These are phyloP conservation scores for Trichoderma guizhouense DNA, from an alignment of 2,329 filamentous ascomycete genomes.

Conservation along the genomic window DNA sequence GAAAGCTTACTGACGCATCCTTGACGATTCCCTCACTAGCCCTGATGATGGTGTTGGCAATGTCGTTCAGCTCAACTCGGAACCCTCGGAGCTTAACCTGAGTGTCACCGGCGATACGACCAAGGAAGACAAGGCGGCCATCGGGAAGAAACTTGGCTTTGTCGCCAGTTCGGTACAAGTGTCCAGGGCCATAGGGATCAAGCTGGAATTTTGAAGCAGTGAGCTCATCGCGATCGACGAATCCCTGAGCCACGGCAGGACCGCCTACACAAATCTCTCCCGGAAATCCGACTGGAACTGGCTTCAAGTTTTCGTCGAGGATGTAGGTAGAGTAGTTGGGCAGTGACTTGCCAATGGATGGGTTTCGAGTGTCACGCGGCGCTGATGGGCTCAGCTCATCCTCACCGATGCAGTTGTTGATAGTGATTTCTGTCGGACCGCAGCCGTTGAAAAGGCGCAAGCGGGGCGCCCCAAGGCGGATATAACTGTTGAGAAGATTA, in stretches of 20 bases:
- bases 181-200: constrained; percentile 22
- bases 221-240: constrained; percentile 31
- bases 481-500: not conserved
- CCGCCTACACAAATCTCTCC: constrained; percentile 32
- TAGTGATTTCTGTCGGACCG: constrained; percentile 31
- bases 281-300: constrained; percentile 20
- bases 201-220: constrained; percentile 10
- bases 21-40: constrained; percentile 20
- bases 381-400: not conserved
- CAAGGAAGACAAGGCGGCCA: constrained; percentile 35
- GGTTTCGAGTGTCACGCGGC: not conserved
- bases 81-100: constrained; percentile 46
- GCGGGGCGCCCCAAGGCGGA: not conserved
- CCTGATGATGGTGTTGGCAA: constrained; percentile 26
- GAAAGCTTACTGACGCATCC: constrained; percentile 24
- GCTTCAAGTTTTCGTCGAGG: constrained; percentile 31
- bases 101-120: constrained; percentile 40
- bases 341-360: constrained; percentile 14
- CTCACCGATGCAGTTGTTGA: not conserved
- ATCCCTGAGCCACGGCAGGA: constrained; percentile 40
- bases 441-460: constrained; percentile 28
- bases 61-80: constrained; percentile 46
- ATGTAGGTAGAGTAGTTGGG: constrained; percentile 41
- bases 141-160: constrained; percentile 32
- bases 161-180: constrained; percentile 42